Conservation (phyloP, 2,329 filamentous ascomycete genomes). For the Akanthomyces lecanii region DNA sequence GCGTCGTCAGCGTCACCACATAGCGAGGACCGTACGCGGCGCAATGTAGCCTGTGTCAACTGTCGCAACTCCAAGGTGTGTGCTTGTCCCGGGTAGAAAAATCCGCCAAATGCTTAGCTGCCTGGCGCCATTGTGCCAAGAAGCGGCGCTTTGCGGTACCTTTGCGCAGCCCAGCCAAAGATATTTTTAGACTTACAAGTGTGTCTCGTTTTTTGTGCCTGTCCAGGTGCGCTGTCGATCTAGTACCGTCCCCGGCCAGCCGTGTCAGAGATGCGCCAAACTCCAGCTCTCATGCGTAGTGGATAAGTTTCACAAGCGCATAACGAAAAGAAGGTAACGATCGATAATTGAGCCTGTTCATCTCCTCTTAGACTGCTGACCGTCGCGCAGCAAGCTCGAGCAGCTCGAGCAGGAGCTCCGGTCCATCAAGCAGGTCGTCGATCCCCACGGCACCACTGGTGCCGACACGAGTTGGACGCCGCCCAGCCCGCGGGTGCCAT, state of each 20-base stretch:
- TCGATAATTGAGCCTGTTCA: background rate
- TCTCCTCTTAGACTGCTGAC: background rate
- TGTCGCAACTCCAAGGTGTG: conserved; percentile 39
- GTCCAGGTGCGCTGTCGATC: conserved; percentile 42
- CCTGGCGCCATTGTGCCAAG: background rate
- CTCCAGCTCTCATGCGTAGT: conserved; percentile 41
- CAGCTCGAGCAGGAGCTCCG: conserved; percentile 52
- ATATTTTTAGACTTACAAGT: conserved; percentile 16
- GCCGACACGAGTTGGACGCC: conserved; percentile 26
- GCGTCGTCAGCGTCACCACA: conserved; percentile 22
- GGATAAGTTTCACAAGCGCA: conserved; percentile 44
- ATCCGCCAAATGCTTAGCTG: background rate
- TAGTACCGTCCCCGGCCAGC: conserved; percentile 34
- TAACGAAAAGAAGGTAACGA: conserved; percentile 40
- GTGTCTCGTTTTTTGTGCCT: background rate
- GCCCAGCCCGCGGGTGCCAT: conserved; percentile 27
- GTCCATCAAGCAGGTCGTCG: conserved; percentile 50
- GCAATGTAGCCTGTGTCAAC: conserved; percentile 37
- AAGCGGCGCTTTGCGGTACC: background rate
- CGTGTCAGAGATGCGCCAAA: conserved; percentile 44
- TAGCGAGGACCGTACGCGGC: conserved; percentile 29
- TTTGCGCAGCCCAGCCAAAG: conserved; percentile 1
- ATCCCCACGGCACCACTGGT: conserved; percentile 22
- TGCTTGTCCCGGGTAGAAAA: conserved; percentile 2
- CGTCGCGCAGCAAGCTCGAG: conserved; percentile 45